A percentile compares a stretch with the other conserved stretches of the same genome.
These are phyloP conservation scores for Saprolegnia parasitica DNA, from an alignment of 352 stramenopile genomes.

Conservation along the genomic window DNA sequence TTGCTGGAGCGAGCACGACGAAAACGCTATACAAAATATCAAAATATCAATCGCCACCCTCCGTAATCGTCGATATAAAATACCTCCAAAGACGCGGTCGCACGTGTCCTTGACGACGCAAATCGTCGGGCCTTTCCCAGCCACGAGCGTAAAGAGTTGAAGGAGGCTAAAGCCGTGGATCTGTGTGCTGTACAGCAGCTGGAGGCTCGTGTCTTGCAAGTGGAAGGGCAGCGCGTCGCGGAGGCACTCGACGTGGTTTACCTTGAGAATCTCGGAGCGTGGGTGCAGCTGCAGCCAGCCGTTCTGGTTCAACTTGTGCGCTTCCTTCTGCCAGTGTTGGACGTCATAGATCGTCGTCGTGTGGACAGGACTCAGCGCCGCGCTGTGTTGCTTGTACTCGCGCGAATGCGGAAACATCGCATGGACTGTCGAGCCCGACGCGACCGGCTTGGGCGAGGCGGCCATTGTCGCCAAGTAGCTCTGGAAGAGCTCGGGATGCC, in stretches of 20 bases:
- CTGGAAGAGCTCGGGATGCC: slow-evolving; percentile 5
- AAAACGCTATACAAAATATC: slow-evolving; percentile 44
- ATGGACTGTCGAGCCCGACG: slow-evolving; percentile 19
- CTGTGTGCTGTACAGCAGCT: slow-evolving; percentile 57
- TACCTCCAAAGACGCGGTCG: slow-evolving; percentile 61
- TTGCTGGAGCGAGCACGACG: slow-evolving; percentile 55
- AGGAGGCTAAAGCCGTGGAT: slow-evolving; percentile 65
- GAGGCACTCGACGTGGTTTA: slow-evolving; percentile 64
- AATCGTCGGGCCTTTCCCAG: slow-evolving; percentile 41
- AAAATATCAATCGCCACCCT: no score
- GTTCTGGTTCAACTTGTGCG: slow-evolving; percentile 30
- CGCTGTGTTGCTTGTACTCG: slow-evolving; percentile 16
- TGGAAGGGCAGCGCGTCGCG: slow-evolving; percentile 56
- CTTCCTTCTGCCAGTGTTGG: slow-evolving; percentile 26
- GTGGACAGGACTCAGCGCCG: background rate
- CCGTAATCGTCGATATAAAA: background rate
- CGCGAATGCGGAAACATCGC: slow-evolving; percentile 26
- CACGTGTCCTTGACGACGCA: slow-evolving; percentile 60
- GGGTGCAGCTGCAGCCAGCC: slow-evolving; percentile 32
- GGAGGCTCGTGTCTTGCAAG: slow-evolving; percentile 64
- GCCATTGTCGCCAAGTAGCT: background rate
- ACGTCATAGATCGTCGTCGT: background rate
- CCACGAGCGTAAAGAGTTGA: slow-evolving; percentile 3
- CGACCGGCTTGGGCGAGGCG: background rate
- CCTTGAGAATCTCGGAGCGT: slow-evolving; percentile 53